Evolutionary conservation across 192 early-diverging fungal genomes (phyloP), one percentile per base, ranked within the genome.

Genomic region (Coemansia guatemalensis): DNA sequence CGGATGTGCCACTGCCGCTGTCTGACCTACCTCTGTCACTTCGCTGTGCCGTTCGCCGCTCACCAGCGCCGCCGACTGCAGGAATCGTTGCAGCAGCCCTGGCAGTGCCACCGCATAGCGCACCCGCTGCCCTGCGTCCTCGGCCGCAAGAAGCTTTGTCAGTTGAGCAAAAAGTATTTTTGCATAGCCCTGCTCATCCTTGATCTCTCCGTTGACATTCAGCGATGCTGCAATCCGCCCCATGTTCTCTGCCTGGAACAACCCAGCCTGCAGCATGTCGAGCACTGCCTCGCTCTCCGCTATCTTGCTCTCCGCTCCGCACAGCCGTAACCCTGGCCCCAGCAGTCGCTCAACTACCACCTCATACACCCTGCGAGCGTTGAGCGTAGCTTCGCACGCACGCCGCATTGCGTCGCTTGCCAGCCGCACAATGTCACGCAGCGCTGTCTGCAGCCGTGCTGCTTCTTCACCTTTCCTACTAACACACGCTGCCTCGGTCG

Each of bases 171-270:
- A 69, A 26, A 75, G 58, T 25, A 32, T 12, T n/a, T 48, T 49
- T 2, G 50, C 56, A 6, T 78, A 72, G 30, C 47, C 57, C 48
- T 64, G 49, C 41, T 65, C 61, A n/a, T 54, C 56, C 1, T 61
- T 68, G 8, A 58, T 26, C 9, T 47, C 9, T 12, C 44, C 49
- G 12, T 62, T 58, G 52, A 61, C 60, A 21, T 20, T 49, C 27
- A 74, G 26, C 26, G 48, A 56, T 4, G 68, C 48, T 23, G 39
- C 47, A 17, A 79, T 53, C 33, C 60, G 54, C 18, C 62, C 48
- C 64, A 70, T 73, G 41, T 49, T 56, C 56, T 70, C 77, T 5
- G 53, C 57, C 25, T 69, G 71, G 62, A 74, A 79, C 48, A 74
- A 50, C 5, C 67, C 62, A 5, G 64, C 68, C 1, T 73, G 71